Evolutionary conservation across 768 basidiomycete species (phyloP), one percentile per base, ranked within the genome.

Genomic region (Tylopilus subfusipes): DNA sequence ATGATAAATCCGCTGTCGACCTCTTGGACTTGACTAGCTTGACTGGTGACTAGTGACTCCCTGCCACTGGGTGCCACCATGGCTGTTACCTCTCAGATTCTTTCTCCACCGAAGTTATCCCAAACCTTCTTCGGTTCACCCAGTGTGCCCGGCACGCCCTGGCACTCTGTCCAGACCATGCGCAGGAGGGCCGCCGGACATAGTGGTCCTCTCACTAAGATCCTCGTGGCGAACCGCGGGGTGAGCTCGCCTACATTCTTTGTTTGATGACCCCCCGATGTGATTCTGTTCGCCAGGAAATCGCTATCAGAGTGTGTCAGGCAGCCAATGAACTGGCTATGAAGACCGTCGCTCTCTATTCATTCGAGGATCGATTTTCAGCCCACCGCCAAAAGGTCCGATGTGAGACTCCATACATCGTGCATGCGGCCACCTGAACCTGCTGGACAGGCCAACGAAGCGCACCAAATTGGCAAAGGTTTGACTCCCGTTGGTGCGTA

Each of bases 311-410:
- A 67, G 94, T 99, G 39, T 98, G 98, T 81, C 81, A 95, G 66
- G 97, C 95, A 1, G 91, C 97, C 47, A 97, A 99, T 76, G 97
- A 99, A 69, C 81, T 99, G 56, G 97, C 95, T 10, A 97, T 98
- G 95, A 92, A 95, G 71, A 97, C 95, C 45, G 97, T 98, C 52
- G 97, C 97, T 34, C 98, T 99, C 76, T 98, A 92, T 76, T 98
- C 96, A 11, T 90, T 79, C 68, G 97, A 99, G 75, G 97, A 99
- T 77, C 83, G 97, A 56, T 81, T 98, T 75, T 90, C 88, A 34
- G 96, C 97, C 36, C 97, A 99, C 78, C 85, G 97, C 63, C 95
- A 98, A 72, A 99, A 99, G 85, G 93, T 86, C 55, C 47, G 53
- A 59, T 39, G 85, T 83, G 30, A 43, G 48, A 59, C 33, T 53